These are phyloP conservation scores for Blastocladiella emersonii DNA, from an alignment of 371 early-diverging fungal genomes.

Conservation along the genomic window DNA sequence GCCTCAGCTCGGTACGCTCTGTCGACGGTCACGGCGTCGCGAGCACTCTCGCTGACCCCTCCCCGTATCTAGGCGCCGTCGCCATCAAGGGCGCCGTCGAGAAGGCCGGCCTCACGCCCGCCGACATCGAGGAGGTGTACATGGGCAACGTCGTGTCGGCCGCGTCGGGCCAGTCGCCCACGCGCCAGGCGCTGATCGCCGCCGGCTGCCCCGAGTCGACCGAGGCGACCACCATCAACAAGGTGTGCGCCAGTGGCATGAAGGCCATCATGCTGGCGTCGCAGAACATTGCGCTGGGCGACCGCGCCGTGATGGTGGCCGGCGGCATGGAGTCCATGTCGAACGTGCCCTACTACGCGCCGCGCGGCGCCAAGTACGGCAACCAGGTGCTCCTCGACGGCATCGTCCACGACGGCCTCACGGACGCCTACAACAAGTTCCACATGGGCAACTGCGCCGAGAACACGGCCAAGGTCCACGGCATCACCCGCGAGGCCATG, in stretches of 20 bases:
- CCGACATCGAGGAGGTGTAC: conserved; percentile 70
- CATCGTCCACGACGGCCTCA: conserved; percentile 87
- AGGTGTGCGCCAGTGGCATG: conserved; percentile 90
- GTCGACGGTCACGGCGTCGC: no score
- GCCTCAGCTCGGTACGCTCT: conserved; percentile 44
- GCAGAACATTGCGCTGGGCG: conserved; percentile 45
- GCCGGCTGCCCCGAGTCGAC: conserved; percentile 61
- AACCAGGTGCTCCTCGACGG: conserved; percentile 69
- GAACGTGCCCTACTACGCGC: conserved; percentile 34
- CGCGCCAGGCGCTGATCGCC: conserved; percentile 61
- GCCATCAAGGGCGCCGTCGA: conserved; percentile 59
- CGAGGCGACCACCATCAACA: conserved; percentile 80
- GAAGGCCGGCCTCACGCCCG: conserved; percentile 45
- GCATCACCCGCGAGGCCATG: conserved; percentile 68
- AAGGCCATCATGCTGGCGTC: conserved; percentile 66
- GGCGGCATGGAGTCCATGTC: conserved; percentile 80
- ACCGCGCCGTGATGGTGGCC: conserved; percentile 54
- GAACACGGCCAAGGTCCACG: conserved; percentile 67
- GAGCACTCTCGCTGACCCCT: no score
- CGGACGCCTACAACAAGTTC: conserved; percentile 79
- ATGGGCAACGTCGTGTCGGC: conserved; percentile 83
- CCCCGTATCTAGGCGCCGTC: conserved; percentile 6
- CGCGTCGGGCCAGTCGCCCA: conserved; percentile 69
- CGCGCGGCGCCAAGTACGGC: conserved; percentile 58
- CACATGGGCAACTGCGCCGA: conserved; percentile 82